phyloP scores from a whole-genome alignment of 2,329 filamentous ascomycete species.

The Westerdykella sp. region DNA sequence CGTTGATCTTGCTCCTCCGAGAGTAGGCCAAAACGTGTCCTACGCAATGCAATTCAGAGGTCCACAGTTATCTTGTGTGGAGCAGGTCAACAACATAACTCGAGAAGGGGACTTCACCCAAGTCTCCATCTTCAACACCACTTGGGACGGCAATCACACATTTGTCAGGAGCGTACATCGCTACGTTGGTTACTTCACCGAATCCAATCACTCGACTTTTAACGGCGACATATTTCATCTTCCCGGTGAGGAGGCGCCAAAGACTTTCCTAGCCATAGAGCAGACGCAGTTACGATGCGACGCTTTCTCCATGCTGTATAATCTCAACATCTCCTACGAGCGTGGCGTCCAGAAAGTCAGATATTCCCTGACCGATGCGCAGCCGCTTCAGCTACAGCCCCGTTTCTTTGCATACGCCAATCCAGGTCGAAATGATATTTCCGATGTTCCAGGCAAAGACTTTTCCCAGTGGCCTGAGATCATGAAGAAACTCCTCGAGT shows the following conservation, averaged over 20 bases:
- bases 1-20: background rate
- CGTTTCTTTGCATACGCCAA: too few species aligned
- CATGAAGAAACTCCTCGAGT: background rate
- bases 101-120: background rate
- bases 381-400: background rate
- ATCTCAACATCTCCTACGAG: background rate
- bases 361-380: background rate
- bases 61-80: background rate
- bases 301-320: background rate
- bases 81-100: background rate
- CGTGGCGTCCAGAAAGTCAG: background rate
- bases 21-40: background rate
- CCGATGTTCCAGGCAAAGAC: too few species aligned
- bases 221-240: background rate
- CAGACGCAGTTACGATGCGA: background rate
- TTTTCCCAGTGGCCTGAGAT: background rate
- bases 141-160: background rate
- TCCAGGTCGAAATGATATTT: too few species aligned
- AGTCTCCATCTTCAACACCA: background rate
- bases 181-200: background rate
- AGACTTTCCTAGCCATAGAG: background rate
- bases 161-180: background rate
- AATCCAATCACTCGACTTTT: background rate
- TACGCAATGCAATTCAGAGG: background rate
- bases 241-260: background rate